Evolutionary conservation across 139 green algal genomes (phyloP).

Genomic region (Coelastrella sp.): DNA sequence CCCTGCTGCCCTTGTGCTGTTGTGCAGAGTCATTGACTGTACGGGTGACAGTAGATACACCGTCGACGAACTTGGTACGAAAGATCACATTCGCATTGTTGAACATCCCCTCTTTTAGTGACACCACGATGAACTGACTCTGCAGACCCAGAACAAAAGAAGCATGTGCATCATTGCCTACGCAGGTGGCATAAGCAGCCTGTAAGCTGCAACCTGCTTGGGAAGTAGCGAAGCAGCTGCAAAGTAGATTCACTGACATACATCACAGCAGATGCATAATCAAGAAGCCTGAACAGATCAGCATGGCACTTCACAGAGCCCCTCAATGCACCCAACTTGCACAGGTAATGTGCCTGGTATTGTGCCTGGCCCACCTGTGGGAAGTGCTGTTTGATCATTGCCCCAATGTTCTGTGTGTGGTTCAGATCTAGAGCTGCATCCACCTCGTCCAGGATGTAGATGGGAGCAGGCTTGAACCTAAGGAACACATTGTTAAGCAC

Average conservation of each 20-base stretch:
- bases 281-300: too few species aligned
- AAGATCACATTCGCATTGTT: constrained; percentile 99
- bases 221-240: too few species aligned
- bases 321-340: too few species aligned
- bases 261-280: too few species aligned
- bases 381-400: constrained; percentile 95
- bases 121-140: constrained; percentile 81
- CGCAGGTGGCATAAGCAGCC: too few species aligned
- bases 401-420: constrained; percentile 85
- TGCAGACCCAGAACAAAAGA: background rate
- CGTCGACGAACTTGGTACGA: constrained; percentile 98
- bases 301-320: too few species aligned
- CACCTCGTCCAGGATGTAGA: constrained; percentile 99
- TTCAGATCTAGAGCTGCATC: constrained; percentile 97
- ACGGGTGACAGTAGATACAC: constrained; percentile 90
- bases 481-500: background rate
- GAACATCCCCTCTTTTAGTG: constrained; percentile 99
- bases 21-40: constrained; percentile 57
- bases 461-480: constrained; percentile 97
- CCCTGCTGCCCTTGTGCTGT: background rate
- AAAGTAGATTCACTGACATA: too few species aligned
- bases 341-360: too few species aligned
- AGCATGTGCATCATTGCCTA: too few species aligned
- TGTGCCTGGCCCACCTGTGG: too few species aligned
- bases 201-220: too few species aligned